Conservation (phyloP, 129 eudicot species). For the Ambrosia artemisiifolia region DNA sequence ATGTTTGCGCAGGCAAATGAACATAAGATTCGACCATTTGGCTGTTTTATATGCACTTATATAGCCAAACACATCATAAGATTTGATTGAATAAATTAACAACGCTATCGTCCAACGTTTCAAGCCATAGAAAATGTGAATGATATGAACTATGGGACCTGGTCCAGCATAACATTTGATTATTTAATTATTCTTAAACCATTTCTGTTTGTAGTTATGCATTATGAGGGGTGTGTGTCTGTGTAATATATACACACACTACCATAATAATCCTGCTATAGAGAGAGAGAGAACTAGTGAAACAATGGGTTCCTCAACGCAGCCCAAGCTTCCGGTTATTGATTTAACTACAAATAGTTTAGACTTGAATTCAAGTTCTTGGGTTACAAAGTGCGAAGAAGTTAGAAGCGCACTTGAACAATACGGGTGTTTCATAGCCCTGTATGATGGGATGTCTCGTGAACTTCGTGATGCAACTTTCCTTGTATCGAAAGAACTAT, state of each 20-base stretch:
- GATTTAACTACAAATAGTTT: constrained; percentile 27
- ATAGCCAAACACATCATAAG: too few relatives aligned
- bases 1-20: too few relatives aligned
- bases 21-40: too few relatives aligned
- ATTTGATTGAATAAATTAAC: too few relatives aligned
- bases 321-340: constrained; percentile 37
- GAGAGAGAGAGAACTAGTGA: not conserved
- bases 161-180: not conserved
- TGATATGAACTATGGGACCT: not conserved
- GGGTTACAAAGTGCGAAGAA: constrained; percentile 26
- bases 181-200: not conserved
- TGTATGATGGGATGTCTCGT: constrained; percentile 20
- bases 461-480: constrained; percentile 34
- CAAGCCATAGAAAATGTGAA: not conserved
- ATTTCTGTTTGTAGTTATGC: not conserved
- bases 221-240: not conserved
- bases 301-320: constrained; percentile 7
- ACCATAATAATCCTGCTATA: too few relatives aligned
- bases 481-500: constrained; percentile 27
- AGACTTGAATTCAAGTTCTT: constrained; percentile 24
- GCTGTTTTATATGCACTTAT: too few relatives aligned
- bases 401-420: constrained; percentile 43
- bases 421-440: constrained; percentile 42
- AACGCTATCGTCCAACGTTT: not conserved
- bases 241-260: too few relatives aligned